Percentiles rank a stretch among this genome's conserved stretches.
Evolutionary conservation across 345 rosid genomes (phyloP).

Genomic region (Triadica sebifera): DNA sequence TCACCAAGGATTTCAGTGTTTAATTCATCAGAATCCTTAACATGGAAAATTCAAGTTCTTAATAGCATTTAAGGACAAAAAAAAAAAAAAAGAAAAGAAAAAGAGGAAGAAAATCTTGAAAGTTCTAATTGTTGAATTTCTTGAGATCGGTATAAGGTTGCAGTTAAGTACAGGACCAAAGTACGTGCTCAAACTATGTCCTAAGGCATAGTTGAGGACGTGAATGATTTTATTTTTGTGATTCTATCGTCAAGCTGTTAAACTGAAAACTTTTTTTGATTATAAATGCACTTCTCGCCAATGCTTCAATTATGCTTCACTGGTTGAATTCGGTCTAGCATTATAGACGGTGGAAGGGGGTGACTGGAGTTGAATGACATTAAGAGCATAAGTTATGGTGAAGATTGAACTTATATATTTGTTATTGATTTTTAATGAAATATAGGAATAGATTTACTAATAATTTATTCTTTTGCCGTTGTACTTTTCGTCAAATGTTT

Average conservation of each 20-base stretch:
- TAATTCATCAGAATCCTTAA: background rate
- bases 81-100: no score
- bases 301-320: conserved; percentile 2
- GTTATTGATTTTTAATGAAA: background rate
- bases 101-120: background rate
- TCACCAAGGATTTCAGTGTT: background rate
- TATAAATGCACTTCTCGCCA: background rate
- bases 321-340: background rate
- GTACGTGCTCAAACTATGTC: background rate
- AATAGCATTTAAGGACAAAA: background rate
- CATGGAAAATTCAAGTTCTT: background rate
- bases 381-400: background rate
- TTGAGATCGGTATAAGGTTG: background rate
- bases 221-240: background rate
- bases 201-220: background rate
- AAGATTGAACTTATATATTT: background rate
- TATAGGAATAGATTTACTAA: no score
- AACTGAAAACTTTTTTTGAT: background rate
- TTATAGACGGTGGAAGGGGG: background rate
- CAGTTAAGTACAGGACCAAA: background rate
- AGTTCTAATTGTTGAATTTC: background rate
- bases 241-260: conserved; percentile 1
- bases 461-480: background rate
- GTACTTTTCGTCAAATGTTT: background rate
- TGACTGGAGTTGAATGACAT: background rate